Percentiles rank a stretch among this genome's conserved stretches.
These are phyloP conservation scores for Kwoniella sp. DNA, from an alignment of 768 basidiomycete species.

Conservation along the genomic window DNA sequence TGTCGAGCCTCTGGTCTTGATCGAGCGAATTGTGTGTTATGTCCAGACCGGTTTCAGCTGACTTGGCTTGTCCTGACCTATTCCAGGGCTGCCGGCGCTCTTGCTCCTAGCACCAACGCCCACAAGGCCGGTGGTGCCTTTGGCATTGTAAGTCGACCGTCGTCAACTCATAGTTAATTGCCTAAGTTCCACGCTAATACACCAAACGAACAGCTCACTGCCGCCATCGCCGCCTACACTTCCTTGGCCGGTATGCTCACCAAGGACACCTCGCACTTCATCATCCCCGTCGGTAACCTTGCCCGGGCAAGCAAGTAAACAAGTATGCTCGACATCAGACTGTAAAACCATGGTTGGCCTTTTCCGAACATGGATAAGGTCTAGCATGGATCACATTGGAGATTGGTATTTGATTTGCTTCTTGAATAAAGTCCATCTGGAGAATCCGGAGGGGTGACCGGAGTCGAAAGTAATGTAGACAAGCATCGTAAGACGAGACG, in stretches of 20 bases:
- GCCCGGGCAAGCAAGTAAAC: conserved; percentile 20
- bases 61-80: too few relatives aligned
- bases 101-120: conserved; percentile 43
- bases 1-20: neutral
- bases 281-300: conserved; percentile 53
- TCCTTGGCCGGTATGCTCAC: conserved; percentile 57
- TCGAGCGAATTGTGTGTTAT: conserved; percentile 4
- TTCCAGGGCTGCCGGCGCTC: conserved; percentile 56
- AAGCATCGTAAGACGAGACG: too few relatives aligned
- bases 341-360: too few relatives aligned
- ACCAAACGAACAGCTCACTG: conserved; percentile 42
- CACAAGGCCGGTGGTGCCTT: conserved; percentile 56
- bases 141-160: conserved; percentile 51
- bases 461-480: too few relatives aligned
- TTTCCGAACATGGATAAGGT: too few relatives aligned
- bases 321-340: neutral
- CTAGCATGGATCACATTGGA: too few relatives aligned
- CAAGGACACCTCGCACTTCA: conserved; percentile 53
- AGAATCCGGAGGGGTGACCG: too few relatives aligned
- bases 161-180: neutral
- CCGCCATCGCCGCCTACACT: conserved; percentile 55
- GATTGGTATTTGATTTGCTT: too few relatives aligned
- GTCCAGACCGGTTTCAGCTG: too few relatives aligned
- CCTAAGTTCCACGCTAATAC: neutral
- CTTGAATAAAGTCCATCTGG: too few relatives aligned